Base-by-base conservation (phyloP, 306 rosid species). In the Dicorynia guianensis region DNA sequence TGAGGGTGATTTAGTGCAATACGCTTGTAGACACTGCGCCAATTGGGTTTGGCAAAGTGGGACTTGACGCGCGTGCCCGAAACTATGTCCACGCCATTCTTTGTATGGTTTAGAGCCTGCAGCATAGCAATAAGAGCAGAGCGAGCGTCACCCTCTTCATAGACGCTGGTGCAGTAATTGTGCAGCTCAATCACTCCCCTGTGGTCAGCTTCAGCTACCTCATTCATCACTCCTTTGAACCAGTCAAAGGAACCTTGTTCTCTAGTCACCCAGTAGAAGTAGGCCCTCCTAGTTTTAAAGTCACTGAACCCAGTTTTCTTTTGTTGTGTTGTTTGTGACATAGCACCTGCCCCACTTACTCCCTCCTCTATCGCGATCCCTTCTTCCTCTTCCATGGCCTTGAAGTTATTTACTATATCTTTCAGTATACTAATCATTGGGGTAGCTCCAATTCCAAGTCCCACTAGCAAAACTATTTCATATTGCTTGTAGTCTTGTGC, bases 61-160 rank as follows among this genome's bases (percentile, higher is more conserved):
- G 92, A 81, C 77, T 79, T 90, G 8, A 90, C 90, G 3, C 85
- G 75, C 4, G 92, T 90, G 4, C 92, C 92, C 1, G 92, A 90
- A 39, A 90, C 90, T 0, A 89, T 75, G 67, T 89, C 95, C 0
- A 89, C 89, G 2, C 95, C 95, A 15, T 87, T 89, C 77, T 87
- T 87, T 8, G 89, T 89, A 73, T 87, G 95, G 49, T 78, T 81
- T 11, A 89, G 77, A n/a, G 87, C 69, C 39, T 89, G 95, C 13
- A 87, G 70, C 92, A 89, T 89, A 33, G 86, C 86, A 70, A 89
- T 89, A 42, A 89, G 92, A 18, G 95, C 95, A 11, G 92, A 89
- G n/a, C 92, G 87, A 58, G 92, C 92, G 68, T 89, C 95, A 55
- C 90, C 92, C 60, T 89, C 95, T 78, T 89, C 92, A 73, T 87